Conservation (phyloP, 768 basidiomycete species). For the Floccularia luteovirens region DNA sequence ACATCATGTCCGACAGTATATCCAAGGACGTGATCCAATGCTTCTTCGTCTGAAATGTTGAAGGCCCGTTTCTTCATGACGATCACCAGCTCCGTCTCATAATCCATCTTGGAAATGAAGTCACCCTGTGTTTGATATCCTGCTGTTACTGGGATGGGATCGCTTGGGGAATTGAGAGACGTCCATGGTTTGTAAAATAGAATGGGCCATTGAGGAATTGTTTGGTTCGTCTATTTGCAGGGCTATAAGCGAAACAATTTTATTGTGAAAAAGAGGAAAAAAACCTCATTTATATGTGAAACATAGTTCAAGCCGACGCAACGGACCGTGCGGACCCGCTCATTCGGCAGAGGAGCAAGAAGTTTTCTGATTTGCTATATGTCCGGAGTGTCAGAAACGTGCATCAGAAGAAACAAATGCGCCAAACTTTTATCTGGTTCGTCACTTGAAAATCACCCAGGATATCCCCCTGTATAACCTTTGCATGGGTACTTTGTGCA, state of each 20-base stretch:
- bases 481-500: slow-evolving; percentile 21
- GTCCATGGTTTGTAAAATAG: slow-evolving; percentile 28
- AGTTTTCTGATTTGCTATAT: slow-evolving; percentile 22
- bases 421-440: slow-evolving; percentile 22
- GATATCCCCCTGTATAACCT: slow-evolving; percentile 25
- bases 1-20: slow-evolving; percentile 33
- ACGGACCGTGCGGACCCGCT: slow-evolving; percentile 25
- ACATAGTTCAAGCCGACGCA: slow-evolving; percentile 28
- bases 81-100: slow-evolving; percentile 33
- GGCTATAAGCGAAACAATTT: not conserved
- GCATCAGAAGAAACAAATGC: not conserved
- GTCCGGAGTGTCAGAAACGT: not conserved
- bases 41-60: slow-evolving; percentile 33
- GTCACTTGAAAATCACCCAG: slow-evolving; percentile 26
- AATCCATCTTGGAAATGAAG: slow-evolving; percentile 33
- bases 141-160: slow-evolving; percentile 24
- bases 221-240: slow-evolving; percentile 17
- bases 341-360: slow-evolving; percentile 23
- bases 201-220: slow-evolving; percentile 27
- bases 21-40: slow-evolving; percentile 32
- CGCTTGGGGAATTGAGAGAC: slow-evolving; percentile 25
- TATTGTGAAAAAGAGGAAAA: not conserved
- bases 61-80: slow-evolving; percentile 33
- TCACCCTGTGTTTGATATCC: slow-evolving; percentile 31
- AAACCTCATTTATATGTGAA: slow-evolving; percentile 23